These are phyloP conservation scores for Bipolaris sorokiniana DNA, from an alignment of 2,329 filamentous ascomycete species.

Conservation along the genomic window DNA sequence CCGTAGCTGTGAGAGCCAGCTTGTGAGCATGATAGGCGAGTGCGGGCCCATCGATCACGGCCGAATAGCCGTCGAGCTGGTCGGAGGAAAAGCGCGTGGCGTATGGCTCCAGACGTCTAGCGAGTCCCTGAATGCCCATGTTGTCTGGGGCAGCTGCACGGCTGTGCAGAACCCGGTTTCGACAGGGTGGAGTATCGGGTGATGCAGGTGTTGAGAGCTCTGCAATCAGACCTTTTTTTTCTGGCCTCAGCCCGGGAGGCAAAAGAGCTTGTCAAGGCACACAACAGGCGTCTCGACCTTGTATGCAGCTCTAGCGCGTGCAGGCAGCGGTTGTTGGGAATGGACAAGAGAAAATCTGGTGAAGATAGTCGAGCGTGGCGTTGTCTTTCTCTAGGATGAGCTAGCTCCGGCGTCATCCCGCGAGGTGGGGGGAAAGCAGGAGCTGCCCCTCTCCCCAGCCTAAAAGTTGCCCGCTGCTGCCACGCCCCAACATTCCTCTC, in stretches of 20 bases:
- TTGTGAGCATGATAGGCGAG: slow-evolving; percentile 74
- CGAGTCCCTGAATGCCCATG: slow-evolving; percentile 48
- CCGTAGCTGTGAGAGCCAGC: slow-evolving; percentile 51
- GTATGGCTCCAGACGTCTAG: slow-evolving; percentile 40
- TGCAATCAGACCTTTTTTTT: not conserved
- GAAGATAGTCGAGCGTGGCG: slow-evolving; percentile 14
- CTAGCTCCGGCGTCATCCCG: slow-evolving; percentile 40
- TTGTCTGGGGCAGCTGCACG: slow-evolving; percentile 7
- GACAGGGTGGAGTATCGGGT: not conserved
- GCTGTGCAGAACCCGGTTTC: not conserved
- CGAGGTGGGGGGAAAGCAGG: slow-evolving; percentile 26
- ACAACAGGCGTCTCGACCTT: slow-evolving; percentile 2
- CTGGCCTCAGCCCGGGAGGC: not conserved
- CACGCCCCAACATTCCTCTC: slow-evolving; percentile 9
- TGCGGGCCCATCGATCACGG: slow-evolving; percentile 76
- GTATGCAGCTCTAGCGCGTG: slow-evolving; percentile 9
- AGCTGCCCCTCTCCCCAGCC: slow-evolving; percentile 36
- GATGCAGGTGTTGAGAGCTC: slow-evolving; percentile 5
- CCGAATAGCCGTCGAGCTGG: slow-evolving; percentile 34
- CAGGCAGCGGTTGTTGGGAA: slow-evolving; percentile 12
- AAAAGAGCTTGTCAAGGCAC: not conserved
- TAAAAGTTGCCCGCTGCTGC: slow-evolving; percentile 37
- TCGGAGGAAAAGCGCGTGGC: slow-evolving; percentile 30
- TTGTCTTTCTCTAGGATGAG: slow-evolving; percentile 16
- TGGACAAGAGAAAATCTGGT: slow-evolving; percentile 18